Percentiles rank a stretch among this genome's conserved stretches.
Conservation (phyloP, 805 yeast species). For the Myxozyma neglecta region DNA sequence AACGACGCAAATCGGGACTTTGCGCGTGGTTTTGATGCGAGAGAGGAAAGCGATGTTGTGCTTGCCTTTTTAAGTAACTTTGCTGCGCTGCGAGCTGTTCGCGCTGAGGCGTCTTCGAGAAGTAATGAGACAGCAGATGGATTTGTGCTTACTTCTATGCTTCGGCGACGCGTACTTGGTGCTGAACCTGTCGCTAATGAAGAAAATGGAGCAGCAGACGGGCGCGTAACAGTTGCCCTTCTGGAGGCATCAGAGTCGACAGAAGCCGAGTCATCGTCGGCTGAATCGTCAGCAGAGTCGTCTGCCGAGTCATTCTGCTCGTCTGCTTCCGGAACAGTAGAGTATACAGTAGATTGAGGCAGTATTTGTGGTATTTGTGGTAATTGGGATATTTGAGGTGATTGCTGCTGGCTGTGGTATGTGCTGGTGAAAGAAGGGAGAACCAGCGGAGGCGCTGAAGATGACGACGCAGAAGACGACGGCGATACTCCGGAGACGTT, state of each 20-base stretch:
- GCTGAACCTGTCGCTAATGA: conserved; percentile 7
- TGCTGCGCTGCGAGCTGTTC: background rate
- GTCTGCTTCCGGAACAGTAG: too few relatives aligned
- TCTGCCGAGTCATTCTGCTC: too few relatives aligned
- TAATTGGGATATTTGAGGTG: background rate
- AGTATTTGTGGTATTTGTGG: too few relatives aligned
- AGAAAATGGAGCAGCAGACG: background rate
- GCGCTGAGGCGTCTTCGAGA: conserved; percentile 7
- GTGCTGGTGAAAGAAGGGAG: conserved; percentile 23
- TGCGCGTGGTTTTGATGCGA: conserved; percentile 10
- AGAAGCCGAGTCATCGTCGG: conserved; percentile 2
- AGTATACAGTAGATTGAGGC: too few relatives aligned
- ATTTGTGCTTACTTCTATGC: background rate
- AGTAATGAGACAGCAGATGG: conserved; percentile 16
- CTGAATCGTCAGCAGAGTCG: too few relatives aligned
- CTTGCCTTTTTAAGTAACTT: conserved; percentile 20
- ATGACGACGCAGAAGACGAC: conserved; percentile 2
- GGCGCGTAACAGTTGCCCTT: background rate
- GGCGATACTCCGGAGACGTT: conserved; percentile 16
- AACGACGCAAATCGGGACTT: conserved; percentile 21
- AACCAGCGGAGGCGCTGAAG: background rate
- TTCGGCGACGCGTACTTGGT: background rate
- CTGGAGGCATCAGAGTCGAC: conserved; percentile 2
- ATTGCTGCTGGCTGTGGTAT: background rate
- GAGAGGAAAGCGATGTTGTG: conserved; percentile 16